Evolutionary conservation across 2,329 filamentous ascomycete species (phyloP), one percentile per base, ranked within the genome.

Genomic region (Lecanicillium sp.): DNA sequence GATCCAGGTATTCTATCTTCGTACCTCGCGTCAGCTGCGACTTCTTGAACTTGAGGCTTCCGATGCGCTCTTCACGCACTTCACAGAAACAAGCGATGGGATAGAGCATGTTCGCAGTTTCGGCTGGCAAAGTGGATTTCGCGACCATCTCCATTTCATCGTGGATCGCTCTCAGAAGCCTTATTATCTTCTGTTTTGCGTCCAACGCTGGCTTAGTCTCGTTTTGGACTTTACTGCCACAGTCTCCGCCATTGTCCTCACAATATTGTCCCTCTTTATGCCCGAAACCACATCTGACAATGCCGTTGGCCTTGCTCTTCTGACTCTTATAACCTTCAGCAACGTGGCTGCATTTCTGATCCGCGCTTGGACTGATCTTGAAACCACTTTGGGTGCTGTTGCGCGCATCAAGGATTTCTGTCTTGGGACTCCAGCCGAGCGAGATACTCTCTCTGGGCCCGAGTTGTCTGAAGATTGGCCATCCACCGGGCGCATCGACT

Each of bases 1-100:
- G 2, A 15, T 58, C 12, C 57, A 60, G 24, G 47, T 52, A 5
- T 54, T 52, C 30, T 54, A 55, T 27, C 64, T 81, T 2, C 67
- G 70, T 5, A 79, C 76, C 1, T 78, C 75, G 0, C 69, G 77
- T 0, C 77, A 79, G 52, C 60, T 81, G 2, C 71, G 75, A 29
- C 66, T 74, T 11, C 58, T 80, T 20, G 77, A 79, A 39, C 63
- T 80, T 1, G 74, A 80, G 53, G 67, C 73, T 1, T 71, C 71
- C 35, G 67, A 74, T 0, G 70, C 68, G 0, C 62, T 79, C 0
- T 72, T 58, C 19, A 62, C 61, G 0, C 62, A 55, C 30, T 63
- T 71, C 12, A 46, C 69, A 3, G 68, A 72, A 50, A 63, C 67
- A 1, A 60, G 15, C 24, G 45, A 56, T 39, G 53, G 59, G 5